These are phyloP conservation scores for Tricholomella constricta DNA, from an alignment of 768 basidiomycete genomes.

Conservation along the genomic window DNA sequence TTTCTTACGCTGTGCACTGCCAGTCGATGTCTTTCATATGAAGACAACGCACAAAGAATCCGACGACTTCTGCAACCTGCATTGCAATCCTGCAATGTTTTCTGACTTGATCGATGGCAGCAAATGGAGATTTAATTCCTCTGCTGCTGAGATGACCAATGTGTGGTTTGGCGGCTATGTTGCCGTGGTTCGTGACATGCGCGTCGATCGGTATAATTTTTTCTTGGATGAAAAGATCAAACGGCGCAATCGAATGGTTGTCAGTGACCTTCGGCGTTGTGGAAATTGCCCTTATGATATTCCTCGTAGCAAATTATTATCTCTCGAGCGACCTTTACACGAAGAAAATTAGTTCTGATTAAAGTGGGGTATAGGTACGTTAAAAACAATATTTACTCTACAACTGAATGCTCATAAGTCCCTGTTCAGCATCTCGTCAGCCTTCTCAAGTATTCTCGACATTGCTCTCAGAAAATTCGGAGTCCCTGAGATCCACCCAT, in stretches of 20 bases:
- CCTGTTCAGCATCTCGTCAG: too few relatives aligned
- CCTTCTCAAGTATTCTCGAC: too few relatives aligned
- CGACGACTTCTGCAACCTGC: slow-evolving; percentile 23
- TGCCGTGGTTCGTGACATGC: slow-evolving; percentile 38
- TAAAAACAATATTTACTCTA: too few relatives aligned
- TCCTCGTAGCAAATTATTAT: too few relatives aligned
- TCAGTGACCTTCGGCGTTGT: slow-evolving; percentile 19
- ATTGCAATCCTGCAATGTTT: slow-evolving; percentile 37
- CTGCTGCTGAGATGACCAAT: slow-evolving; percentile 41
- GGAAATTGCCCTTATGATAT: too few relatives aligned
- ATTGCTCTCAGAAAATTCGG: too few relatives aligned
- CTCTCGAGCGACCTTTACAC: too few relatives aligned
- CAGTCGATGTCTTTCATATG: slow-evolving; percentile 40
- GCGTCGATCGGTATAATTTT: slow-evolving; percentile 31
- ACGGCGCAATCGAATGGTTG: slow-evolving; percentile 21
- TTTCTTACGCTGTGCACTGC: slow-evolving; percentile 23
- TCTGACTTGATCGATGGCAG: slow-evolving; percentile 33
- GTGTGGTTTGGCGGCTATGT: slow-evolving; percentile 43
- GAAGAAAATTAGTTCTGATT: too few relatives aligned
- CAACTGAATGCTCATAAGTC: too few relatives aligned
- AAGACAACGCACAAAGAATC: slow-evolving; percentile 32
- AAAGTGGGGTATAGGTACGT: too few relatives aligned
- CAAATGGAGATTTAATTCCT: slow-evolving; percentile 44
- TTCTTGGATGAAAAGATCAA: slow-evolving; percentile 42
- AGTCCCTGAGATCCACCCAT: too few relatives aligned